phyloP scores from a whole-genome alignment of 2,329 filamentous ascomycete species.

The Hymenoscyphus occultus region DNA sequence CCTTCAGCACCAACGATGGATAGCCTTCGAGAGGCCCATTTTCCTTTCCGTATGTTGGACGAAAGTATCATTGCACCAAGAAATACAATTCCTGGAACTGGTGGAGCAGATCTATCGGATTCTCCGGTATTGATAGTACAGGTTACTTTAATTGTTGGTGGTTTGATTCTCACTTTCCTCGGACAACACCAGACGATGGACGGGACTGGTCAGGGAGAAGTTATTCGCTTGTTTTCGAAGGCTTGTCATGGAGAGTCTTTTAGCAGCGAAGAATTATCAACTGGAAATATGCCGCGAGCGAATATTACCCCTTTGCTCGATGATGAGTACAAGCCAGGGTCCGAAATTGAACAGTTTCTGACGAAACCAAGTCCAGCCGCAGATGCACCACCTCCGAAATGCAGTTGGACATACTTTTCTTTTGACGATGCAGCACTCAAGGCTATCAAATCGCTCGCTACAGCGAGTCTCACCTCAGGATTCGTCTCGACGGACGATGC shows the following conservation, averaged over 20 bases:
- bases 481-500: constrained; percentile 10
- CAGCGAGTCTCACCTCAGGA: background rate
- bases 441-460: constrained; percentile 39
- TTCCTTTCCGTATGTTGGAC: constrained; percentile 49
- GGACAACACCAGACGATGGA: constrained; percentile 51
- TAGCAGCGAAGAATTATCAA: constrained; percentile 42
- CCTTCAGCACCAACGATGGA: constrained; percentile 40
- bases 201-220: constrained; percentile 47
- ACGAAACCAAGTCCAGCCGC: constrained; percentile 21
- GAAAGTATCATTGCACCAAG: constrained; percentile 43
- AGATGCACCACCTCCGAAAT: constrained; percentile 20
- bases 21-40: constrained; percentile 39
- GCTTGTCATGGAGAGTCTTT: constrained; percentile 47
- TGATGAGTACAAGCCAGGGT: constrained; percentile 35
- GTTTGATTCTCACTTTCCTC: constrained; percentile 48
- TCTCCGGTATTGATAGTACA: constrained; percentile 47
- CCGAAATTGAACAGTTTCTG: constrained; percentile 40
- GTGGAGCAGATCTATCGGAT: constrained; percentile 22
- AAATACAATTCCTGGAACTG: constrained; percentile 39
- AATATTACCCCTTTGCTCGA: constrained; percentile 43
- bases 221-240: constrained; percentile 49
- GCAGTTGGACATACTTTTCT: constrained; percentile 45
- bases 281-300: constrained; percentile 43
- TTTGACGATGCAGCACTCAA: constrained; percentile 41
- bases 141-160: constrained; percentile 46